Conservation (phyloP, 305 asterid genomes). For the Ilex paraguariensis region DNA sequence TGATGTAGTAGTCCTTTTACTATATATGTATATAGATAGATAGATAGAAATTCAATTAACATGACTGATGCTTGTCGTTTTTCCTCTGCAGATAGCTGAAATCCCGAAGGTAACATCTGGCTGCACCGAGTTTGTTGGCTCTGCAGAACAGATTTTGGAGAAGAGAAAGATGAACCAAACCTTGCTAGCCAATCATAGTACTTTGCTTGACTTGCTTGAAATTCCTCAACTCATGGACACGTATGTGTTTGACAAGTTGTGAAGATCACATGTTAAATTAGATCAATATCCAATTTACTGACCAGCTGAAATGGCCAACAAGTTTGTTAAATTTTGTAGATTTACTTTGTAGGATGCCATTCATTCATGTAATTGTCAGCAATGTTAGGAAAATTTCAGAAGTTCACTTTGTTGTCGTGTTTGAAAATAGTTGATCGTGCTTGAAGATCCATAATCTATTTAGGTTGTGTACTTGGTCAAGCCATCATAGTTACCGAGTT, state of each 20-base stretch:
- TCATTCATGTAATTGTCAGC: no score
- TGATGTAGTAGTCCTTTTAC: no score
- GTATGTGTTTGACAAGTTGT: conserved; percentile 35
- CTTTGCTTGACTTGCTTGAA: conserved; percentile 92
- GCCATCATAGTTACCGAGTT: no score
- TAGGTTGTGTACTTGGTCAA: no score
- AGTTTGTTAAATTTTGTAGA: conserved; percentile 7
- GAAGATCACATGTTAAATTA: conserved; percentile 12
- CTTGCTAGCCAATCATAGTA: conserved; percentile 71
- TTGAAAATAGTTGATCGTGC: no score
- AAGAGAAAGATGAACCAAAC: conserved; percentile 89
- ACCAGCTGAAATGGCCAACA: conserved; percentile 5
- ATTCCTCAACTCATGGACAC: conserved; percentile 98
- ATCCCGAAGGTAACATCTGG: conserved; percentile 80
- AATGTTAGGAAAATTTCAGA: no score
- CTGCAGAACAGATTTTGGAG: conserved; percentile 76
- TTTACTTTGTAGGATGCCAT: not conserved
- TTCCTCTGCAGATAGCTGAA: conserved; percentile 67
- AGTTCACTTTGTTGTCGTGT: no score
- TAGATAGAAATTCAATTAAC: no score
- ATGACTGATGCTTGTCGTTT: conserved; percentile 16
- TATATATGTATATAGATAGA: no score
- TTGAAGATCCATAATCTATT: no score
- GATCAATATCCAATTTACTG: conserved; percentile 4
- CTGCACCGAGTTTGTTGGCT: conserved; percentile 75